Evolutionary conservation across 2,329 filamentous ascomycete species (phyloP), one percentile per base, ranked within the genome.

Genomic region (Phoma sp.): DNA sequence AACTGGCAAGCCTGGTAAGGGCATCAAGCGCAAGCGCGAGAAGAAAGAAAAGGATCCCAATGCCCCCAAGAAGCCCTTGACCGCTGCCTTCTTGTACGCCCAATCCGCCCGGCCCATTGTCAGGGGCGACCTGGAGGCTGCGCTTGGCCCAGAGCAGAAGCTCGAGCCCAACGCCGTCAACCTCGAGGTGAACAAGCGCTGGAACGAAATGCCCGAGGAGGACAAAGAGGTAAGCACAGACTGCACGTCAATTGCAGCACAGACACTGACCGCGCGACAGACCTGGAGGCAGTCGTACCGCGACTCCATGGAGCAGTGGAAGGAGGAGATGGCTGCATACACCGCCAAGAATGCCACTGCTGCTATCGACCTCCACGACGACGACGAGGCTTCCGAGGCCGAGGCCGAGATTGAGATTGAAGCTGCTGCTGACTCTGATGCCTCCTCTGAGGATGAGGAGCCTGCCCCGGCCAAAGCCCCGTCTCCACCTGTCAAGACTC

Each of bases 61-160:
- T 76, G 93, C 93, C 6, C 94, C 94, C 57, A 98, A 97, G 85
- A 88, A 93, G 45, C 93, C 94, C 8, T 78, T 97, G 71, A 98
- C 94, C 6, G 92, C 94, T 2, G 97, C 96, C 81, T 96, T 98
- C 82, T 81, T 97, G 58, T 98, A 92, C 81, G 92, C 96, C 83
- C 90, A 96, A 76, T 88, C 90, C 62, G 92, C 92, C 62, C 90
- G 95, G 44, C 85, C 88, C 46, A 88, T 91, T 73, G 95, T 98
- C 65, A 88, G 90, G 53, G 83, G 82, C 31, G 92, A 96, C 66
- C 65, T 77, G 9, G 70, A 74, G 57, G 60, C 61, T 32, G 60
- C 64, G n/a, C 66, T 72, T 4, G 71, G 76, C 41, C 84, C 96
- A 10, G 90, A 89, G 21, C 74, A 85, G n/a, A 83, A 86, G 56